Conservation (phyloP, 1,139 yeast species). For the Hanseniaspora gamundiae region DNA sequence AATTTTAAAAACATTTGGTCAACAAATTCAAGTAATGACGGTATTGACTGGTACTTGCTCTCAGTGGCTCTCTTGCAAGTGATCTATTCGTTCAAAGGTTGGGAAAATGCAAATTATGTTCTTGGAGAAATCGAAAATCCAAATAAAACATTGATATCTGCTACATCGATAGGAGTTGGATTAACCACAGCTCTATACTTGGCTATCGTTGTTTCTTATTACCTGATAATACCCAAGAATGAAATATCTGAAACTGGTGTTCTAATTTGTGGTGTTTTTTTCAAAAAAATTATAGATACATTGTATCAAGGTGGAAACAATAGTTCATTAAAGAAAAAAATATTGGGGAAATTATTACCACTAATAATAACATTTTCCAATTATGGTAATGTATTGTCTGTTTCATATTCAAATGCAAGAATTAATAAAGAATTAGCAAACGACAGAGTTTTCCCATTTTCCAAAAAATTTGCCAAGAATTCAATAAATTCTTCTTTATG, state of each 20-base stretch:
- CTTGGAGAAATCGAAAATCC: slow-evolving; percentile 70
- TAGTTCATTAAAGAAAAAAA: too few species aligned
- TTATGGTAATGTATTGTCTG: slow-evolving; percentile 66
- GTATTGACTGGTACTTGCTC: slow-evolving; percentile 3
- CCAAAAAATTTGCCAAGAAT: slow-evolving; percentile 42
- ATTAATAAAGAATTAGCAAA: slow-evolving; percentile 65
- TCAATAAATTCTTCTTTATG: slow-evolving; percentile 32
- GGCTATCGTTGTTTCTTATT: slow-evolving; percentile 58
- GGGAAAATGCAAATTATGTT: slow-evolving; percentile 72
- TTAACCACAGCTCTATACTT: slow-evolving; percentile 51
- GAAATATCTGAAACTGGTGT: slow-evolving; percentile 16
- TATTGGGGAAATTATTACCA: slow-evolving; percentile 4
- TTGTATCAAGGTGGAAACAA: too few species aligned
- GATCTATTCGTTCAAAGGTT: slow-evolving; percentile 70
- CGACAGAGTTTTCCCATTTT: slow-evolving; percentile 62
- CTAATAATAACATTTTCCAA: slow-evolving; percentile 5
- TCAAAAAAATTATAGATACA: background rate
- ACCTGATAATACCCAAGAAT: slow-evolving; percentile 62
- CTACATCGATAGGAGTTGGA: slow-evolving; percentile 61
- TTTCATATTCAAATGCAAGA: slow-evolving; percentile 66
- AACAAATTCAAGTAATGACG: slow-evolving; percentile 39
- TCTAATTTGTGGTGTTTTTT: background rate
- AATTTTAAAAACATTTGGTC: slow-evolving; percentile 51
- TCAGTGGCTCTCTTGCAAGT: slow-evolving; percentile 52
- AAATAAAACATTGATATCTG: slow-evolving; percentile 49